phyloP scores from a whole-genome alignment of 208 protist genomes.

The Acanthamoeba rhysodes region DNA sequence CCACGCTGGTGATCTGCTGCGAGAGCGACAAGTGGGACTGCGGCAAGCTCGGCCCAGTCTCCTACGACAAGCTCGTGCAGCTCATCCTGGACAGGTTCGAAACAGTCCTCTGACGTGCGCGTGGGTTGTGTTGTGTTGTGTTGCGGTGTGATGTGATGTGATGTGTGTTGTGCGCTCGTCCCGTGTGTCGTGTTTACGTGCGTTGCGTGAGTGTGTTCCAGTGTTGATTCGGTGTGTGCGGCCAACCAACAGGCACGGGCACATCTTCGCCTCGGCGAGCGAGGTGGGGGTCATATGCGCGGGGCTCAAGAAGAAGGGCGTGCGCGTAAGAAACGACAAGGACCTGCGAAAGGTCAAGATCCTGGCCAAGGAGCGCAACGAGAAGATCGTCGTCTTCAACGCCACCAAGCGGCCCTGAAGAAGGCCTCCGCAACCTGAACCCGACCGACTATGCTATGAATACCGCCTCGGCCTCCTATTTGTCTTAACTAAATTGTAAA shows the following conservation, averaged over 20 bases:
- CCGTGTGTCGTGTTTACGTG: no score
- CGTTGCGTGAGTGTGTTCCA: no score
- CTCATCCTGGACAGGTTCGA: not conserved
- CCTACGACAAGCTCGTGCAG: not conserved
- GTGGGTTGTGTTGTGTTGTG: no score
- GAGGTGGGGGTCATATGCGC: not conserved
- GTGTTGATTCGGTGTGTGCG: no score
- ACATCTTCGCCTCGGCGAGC: not conserved
- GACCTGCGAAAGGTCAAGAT: conserved; percentile 35
- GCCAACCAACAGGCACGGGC: not conserved
- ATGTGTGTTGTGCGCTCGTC: not conserved
- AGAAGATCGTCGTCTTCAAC: conserved; percentile 7
- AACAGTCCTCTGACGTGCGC: not conserved
- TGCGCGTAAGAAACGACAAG: not conserved
- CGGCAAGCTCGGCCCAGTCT: not conserved
- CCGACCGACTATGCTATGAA: no score
- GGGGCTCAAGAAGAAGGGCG: not conserved
- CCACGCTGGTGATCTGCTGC: not conserved
- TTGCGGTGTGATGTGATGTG: not conserved
- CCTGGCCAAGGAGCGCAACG: not conserved
- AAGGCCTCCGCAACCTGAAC: not conserved
- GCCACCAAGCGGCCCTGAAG: not conserved
- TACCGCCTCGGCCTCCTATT: no score
- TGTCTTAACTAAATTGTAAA: no score
- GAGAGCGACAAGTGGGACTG: not conserved